Evolutionary conservation across 2,329 filamentous ascomycete genomes (phyloP).

Genomic region (Diaporthe caulivora): DNA sequence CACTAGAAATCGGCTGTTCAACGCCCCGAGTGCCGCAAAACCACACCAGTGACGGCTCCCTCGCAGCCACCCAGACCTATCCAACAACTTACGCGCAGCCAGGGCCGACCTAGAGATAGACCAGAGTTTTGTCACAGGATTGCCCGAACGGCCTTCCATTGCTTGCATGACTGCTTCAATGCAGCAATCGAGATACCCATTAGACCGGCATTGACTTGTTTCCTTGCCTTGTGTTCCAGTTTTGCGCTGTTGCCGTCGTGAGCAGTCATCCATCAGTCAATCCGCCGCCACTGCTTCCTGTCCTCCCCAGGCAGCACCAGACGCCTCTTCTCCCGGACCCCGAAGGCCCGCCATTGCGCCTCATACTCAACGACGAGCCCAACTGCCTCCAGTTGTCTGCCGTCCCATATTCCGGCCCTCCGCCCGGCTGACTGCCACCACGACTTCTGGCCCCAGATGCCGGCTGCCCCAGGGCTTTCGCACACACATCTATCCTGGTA

Average conservation of each 20-base stretch:
- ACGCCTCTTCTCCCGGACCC: constrained; percentile 1
- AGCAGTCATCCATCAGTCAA: constrained; percentile 6
- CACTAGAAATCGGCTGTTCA: constrained; percentile 29
- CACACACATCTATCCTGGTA: not conserved
- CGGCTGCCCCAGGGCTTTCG: not conserved
- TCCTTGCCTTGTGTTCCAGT: not conserved
- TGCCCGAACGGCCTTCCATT: constrained; percentile 27
- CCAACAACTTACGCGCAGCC: not conserved
- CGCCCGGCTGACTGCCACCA: constrained; percentile 8
- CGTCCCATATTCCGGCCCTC: constrained; percentile 11
- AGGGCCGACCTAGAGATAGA: constrained; percentile 29
- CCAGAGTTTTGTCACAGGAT: constrained; percentile 29
- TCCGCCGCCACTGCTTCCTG: not conserved
- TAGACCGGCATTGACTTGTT: constrained; percentile 33
- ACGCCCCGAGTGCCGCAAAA: constrained; percentile 29
- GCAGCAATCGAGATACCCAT: constrained; percentile 29
- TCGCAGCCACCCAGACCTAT: not conserved
- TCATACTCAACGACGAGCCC: constrained; percentile 10
- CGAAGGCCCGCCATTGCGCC: not conserved
- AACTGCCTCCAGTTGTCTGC: not conserved
- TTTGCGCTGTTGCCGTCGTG: constrained; percentile 22
- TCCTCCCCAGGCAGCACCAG: not conserved
- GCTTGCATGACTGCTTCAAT: constrained; percentile 17
- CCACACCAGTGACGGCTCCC: constrained; percentile 16
- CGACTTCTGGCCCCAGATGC: constrained; percentile 26